Evolutionary conservation across 768 basidiomycete species (phyloP), one percentile per base, ranked within the genome.

Genomic region (Suillus subluteus): DNA sequence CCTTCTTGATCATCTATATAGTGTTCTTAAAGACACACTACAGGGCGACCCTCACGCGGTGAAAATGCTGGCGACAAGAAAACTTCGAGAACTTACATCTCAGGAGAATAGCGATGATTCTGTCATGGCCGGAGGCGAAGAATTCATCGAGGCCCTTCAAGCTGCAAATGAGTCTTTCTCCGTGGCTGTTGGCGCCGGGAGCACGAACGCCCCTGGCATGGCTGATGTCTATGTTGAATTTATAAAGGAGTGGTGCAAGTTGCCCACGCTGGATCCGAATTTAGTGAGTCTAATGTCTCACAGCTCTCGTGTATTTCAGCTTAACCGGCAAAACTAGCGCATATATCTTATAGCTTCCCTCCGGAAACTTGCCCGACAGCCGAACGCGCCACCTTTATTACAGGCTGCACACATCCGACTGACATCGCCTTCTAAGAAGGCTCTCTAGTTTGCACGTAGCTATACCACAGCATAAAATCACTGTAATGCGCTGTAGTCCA

Each of bases 331-430:
- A 86, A 83, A 78, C 68, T 73, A 59, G 58, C 58, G 26, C 26
- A 26, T 6, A 63, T 93, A 89, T 75, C 79, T 91, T 46, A 74
- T 83, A 66, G 74, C 75, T 50, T 84, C 82, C 54, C 71, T 88
- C 67, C 78, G 79, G 50, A 73, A 74, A 48, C 67, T 83, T 46
- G 76, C 80, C 48, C 71, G 72, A 62, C 64, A 40, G 15, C 40
- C 70, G 6, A 48, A 58, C 37, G 69, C 69, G 61, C 69, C 68
- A 3, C 70, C 81, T 6, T 68, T 68, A 35, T 69, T 85, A 61
- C 79, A 79, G 58, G 74, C 79, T 12, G 74, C 78, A 16, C 78
- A 82, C 65, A 41, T 83, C 18, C 74, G 73, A 30, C 68, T 84
- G 6, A 64, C 65, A 56, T 38, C 43, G 37, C 73, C 75, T 69